These are phyloP conservation scores for Clonostachys solani DNA, from an alignment of 2,329 filamentous ascomycete species.

Conservation along the genomic window DNA sequence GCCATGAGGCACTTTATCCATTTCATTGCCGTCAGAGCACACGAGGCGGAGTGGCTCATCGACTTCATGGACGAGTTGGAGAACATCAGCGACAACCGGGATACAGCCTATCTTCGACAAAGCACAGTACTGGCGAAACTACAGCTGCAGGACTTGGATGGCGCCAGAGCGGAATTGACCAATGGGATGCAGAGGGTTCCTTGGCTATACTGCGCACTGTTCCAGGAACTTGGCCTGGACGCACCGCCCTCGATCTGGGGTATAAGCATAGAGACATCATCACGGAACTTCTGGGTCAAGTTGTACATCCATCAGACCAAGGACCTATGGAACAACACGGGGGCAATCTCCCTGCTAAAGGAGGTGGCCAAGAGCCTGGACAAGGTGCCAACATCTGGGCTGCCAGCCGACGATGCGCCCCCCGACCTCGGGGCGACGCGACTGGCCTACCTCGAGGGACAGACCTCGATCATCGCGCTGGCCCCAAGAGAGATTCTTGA, in stretches of 20 bases:
- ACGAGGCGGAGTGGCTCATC: conserved; percentile 72
- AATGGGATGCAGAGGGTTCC: conserved; percentile 70
- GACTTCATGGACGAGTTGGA: conserved; percentile 53
- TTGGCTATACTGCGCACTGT: conserved; percentile 80
- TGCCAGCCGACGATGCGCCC: conserved; percentile 28
- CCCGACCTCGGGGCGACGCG: conserved; percentile 55
- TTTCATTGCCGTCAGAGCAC: conserved; percentile 75
- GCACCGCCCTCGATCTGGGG: conserved; percentile 83
- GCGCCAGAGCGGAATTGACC: conserved; percentile 61
- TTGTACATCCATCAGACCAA: conserved; percentile 75
- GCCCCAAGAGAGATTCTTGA: conserved; percentile 64
- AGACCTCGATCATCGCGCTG: conserved; percentile 64
- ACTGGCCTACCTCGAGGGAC: conserved; percentile 75
- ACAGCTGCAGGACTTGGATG: conserved; percentile 61
- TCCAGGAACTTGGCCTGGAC: conserved; percentile 75
- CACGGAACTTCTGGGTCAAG: conserved; percentile 63
- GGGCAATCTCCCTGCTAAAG: conserved; percentile 63
- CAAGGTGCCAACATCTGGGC: conserved; percentile 31
- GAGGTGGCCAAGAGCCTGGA: conserved; percentile 58
- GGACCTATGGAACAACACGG: conserved; percentile 80
- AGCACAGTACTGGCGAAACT: conserved; percentile 73
- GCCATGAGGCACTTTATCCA: conserved; percentile 78
- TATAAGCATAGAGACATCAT: conserved; percentile 57
- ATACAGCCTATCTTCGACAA: conserved; percentile 66
- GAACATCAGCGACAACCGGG: conserved; percentile 27